Base-by-base conservation (phyloP, 2,329 filamentous ascomycete species). In the Bipolaris bicolor region DNA sequence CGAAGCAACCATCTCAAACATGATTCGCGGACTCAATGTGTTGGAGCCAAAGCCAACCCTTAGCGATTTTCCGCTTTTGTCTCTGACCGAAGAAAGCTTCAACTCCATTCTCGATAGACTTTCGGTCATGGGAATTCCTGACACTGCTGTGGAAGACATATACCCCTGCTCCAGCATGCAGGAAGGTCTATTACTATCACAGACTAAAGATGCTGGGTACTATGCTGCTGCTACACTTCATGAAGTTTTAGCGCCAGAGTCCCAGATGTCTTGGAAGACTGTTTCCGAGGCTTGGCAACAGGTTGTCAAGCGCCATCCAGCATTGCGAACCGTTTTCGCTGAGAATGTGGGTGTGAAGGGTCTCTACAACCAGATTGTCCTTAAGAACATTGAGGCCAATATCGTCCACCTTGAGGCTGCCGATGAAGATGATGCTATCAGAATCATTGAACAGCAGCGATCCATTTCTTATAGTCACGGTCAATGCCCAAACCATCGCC, bases 41-140 rank as follows among this genome's bases (percentile, higher is more conserved):
- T 69, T 71, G 63, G 58, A 67, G 46, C 71, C 61, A 7, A 66
- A 58, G n/a, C 70, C 76, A 3, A 82, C 80, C 0, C 54, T 80
- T 7, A 79, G 75, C 55, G 80, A 81, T 31, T 81, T 78, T 49
- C 77, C 79, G 0, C 73, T 84, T 40, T 70, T 83, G 4, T 75
- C 77, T 1, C 66, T 81, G 53, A 77, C 72, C 1, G 81, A 83
- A 39, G 61, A 75, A 0, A 70, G 70, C 7, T 72, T 84, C 37
- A 62, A 78, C n/a, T 57, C 62, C 0, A 73, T 83, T 60, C 56
- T 76, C 0, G 64, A 75, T 6, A 80, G 72, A 47, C 62, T 83
- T 0, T 74, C 77, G 2, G 64, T 61, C 2, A 57, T 79, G 52
- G 76, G 77, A 10, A 63, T 80, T 20, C 26, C 58, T 0, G 68